These are phyloP conservation scores for Comarum palustre DNA, from an alignment of 306 rosid species.

Conservation along the genomic window DNA sequence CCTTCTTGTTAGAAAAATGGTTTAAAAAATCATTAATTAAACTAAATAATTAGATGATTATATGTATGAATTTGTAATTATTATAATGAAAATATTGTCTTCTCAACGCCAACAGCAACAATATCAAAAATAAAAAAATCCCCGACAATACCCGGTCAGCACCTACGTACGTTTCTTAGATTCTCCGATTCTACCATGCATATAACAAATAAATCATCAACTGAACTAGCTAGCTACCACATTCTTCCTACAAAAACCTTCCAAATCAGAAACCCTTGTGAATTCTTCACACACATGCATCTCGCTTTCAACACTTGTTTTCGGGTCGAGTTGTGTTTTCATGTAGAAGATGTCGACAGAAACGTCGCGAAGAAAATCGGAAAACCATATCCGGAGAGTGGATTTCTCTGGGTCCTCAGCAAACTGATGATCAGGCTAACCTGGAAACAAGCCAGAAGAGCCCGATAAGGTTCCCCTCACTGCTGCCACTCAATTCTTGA, in stretches of 20 bases:
- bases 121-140: not conserved
- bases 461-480: constrained; percentile 21
- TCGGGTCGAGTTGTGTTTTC: not conserved
- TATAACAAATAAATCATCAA: not conserved
- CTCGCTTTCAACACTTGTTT: not conserved
- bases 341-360: not conserved
- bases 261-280: not conserved
- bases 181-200: not conserved
- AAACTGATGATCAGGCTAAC: not conserved
- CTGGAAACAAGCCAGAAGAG: not conserved
- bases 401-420: constrained; percentile 1
- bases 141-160: not conserved
- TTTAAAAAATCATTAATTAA: too few relatives aligned
- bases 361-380: not conserved
- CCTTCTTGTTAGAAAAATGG: too few relatives aligned
- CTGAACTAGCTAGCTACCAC: not conserved
- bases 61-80: too few relatives aligned
- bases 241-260: not conserved
- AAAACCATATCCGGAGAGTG: not conserved
- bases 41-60: too few relatives aligned
- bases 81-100: too few relatives aligned
- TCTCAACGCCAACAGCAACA: too few relatives aligned
- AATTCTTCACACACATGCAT: not conserved
- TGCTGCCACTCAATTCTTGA: constrained; percentile 16
- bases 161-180: not conserved